Evolutionary conservation across 2,329 filamentous ascomycete species (phyloP), one percentile per base, ranked within the genome.

Genomic region (Macrophomina pseudophaseolina): DNA sequence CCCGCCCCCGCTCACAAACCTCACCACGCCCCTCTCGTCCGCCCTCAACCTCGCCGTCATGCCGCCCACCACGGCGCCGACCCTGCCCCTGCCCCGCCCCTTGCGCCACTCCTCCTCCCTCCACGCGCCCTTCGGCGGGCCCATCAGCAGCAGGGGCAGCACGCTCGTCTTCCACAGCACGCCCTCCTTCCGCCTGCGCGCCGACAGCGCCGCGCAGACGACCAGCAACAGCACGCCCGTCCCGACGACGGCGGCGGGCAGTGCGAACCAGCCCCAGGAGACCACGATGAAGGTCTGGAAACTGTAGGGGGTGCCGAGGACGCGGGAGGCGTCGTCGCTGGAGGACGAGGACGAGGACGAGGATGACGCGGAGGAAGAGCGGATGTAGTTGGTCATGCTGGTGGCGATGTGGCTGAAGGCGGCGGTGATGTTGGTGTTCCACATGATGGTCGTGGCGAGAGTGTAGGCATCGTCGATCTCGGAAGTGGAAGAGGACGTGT

Each of bases 231-330:
- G 1, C 14, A 28, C 23, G 35, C 54, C 48, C 53, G 33, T 18
- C 1, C 33, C 33, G 5, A 62, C 33, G n/a, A 66, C 42, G 4
- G 42, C 33, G 44, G 44, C 54, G 4, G 64, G 64, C 44, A 66
- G 54, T 6, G 40, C 32, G 33, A 66, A 32, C 64, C 64, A 66
- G 3, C 18, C 14, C 64, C 64, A 66, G 32, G 9, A 11, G 23
- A 53, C 46, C 16, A 46, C 16, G 33, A 60, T 23, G 40, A 44
- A 33, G 16, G 38, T 28, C 8, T 32, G 12, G 46, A 4, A 33
- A 23, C 7, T 23, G 48, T 42, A 32, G 8, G 62, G 5, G 33
- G 12, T 18, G 48, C 48, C 62, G 23, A 16, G 14, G 48, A 46
- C 28, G 38, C 14, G 54, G 18, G 33, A 23, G 12, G 51, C n/a